Evolutionary conservation across 2,329 filamentous ascomycete genomes (phyloP).

Genomic region (Hypoxylon sp.): DNA sequence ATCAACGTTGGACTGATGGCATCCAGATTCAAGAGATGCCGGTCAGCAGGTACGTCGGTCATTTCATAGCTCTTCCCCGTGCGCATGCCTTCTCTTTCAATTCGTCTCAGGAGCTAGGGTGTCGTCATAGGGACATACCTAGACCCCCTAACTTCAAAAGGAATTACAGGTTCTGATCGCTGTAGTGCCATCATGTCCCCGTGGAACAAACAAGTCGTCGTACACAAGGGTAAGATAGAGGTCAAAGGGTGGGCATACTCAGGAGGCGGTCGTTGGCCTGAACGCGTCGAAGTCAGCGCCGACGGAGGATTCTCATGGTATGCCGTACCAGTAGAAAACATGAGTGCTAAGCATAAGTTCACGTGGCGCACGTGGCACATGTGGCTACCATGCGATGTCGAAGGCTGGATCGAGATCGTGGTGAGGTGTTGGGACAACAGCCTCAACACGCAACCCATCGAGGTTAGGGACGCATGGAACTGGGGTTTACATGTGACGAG

Average conservation of each 20-base stretch:
- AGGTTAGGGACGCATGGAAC: constrained; percentile 71
- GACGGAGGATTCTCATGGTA: constrained; percentile 78
- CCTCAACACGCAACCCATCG: constrained; percentile 71
- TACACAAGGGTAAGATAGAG: constrained; percentile 72
- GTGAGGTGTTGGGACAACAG: constrained; percentile 74
- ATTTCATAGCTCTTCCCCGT: background rate
- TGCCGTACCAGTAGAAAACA: constrained; percentile 70
- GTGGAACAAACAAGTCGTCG: constrained; percentile 70
- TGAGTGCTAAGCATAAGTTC: constrained; percentile 73
- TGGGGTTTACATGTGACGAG: constrained; percentile 77
- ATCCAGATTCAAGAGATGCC: constrained; percentile 82
- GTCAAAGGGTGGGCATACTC: constrained; percentile 72
- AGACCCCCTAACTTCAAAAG: background rate
- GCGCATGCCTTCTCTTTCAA: background rate
- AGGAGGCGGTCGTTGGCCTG: constrained; percentile 71
- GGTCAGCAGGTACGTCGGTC: constrained; percentile 62
- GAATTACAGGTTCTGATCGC: background rate
- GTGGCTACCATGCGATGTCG: constrained; percentile 73
- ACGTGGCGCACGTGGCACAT: constrained; percentile 76
- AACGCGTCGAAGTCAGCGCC: constrained; percentile 73
- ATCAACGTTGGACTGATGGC: constrained; percentile 70
- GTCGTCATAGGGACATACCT: background rate
- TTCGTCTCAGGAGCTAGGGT: too few species aligned
- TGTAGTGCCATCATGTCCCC: constrained; percentile 75
- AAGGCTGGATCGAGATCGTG: constrained; percentile 73